Evolutionary conservation across 768 basidiomycete species (phyloP), one percentile per base, ranked within the genome.

Genomic region (Rhodocollybia butyracea): DNA sequence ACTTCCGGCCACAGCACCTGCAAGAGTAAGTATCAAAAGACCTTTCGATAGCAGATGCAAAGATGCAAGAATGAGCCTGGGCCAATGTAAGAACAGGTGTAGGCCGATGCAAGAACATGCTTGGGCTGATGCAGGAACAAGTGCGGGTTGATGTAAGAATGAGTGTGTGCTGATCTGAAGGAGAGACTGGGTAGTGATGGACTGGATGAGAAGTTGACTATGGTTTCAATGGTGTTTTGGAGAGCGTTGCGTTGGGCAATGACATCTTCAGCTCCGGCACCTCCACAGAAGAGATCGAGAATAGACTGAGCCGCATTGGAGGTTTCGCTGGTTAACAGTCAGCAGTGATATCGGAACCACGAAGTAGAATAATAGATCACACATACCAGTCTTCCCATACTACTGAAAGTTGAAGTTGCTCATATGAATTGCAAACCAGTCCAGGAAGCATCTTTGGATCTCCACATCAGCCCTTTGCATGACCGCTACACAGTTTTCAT

Each of bases 11-110:
- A 69, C 70, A 34, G 69, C 77, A 30, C 76, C 78, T 0, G 88
- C 77, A 39, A 91, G 74, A 36, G 75, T 78, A 17, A 88, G 88
- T 19, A 94, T 76, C 4, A 94, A 75, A 4, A 82, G 81, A 98
- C 17, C 97, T 88, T 66, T 99, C 97, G 61, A 98, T 93, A 3
- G 94, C 95, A n/a, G 65, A 98, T 98, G 61, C 98, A 83, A 62
- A 98, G 87, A 70, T 99, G 97, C 0, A 95, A 98, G 77, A 99
- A 98, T 2, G 95, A 97, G 15, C 97, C n/a, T n/a, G n/a, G n/a
- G n/a, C n/a, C n/a, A n/a, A n/a, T n/a, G n/a, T n/a, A n/a, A n/a
- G n/a, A n/a, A n/a, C n/a, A n/a, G n/a, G n/a, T n/a, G n/a, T n/a
- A n/a, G n/a, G n/a, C n/a, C n/a, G n/a, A n/a, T n/a, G n/a, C n/a